phyloP scores from a whole-genome alignment of 345 rosid species.

The Anastatica hierochuntica region DNA sequence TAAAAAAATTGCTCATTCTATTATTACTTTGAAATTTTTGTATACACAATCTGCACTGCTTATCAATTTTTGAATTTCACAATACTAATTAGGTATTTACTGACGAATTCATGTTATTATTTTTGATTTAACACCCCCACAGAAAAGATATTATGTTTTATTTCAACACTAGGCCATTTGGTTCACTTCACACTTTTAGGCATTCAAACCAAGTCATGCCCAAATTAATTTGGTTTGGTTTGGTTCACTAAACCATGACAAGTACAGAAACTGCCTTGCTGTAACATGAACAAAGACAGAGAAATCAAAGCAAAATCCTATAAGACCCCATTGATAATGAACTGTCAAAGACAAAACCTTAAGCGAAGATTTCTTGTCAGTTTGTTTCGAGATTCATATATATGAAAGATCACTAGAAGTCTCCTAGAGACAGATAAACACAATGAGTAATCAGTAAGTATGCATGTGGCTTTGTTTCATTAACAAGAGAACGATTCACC shows the following conservation, averaged over 20 bases:
- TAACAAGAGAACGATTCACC: not conserved
- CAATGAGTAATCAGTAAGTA: not conserved
- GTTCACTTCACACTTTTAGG: too few species aligned
- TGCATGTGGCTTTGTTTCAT: not conserved
- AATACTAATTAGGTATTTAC: too few species aligned
- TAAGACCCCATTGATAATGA: slow-evolving; percentile 20
- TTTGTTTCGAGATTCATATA: slow-evolving; percentile 14
- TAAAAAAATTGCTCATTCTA: too few species aligned
- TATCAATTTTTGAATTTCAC: too few species aligned
- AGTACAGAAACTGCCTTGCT: slow-evolving; percentile 16
- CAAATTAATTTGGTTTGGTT: not conserved
- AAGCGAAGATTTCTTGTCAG: slow-evolving; percentile 16
- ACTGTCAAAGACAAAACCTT: slow-evolving; percentile 24
- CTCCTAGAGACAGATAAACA: slow-evolving; percentile 20
- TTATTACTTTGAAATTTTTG: too few species aligned
- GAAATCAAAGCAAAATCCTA: not conserved
- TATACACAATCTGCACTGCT: too few species aligned
- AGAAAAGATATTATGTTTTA: too few species aligned
- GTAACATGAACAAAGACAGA: slow-evolving; percentile 13
- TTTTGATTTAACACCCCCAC: too few species aligned
- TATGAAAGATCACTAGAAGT: slow-evolving; percentile 16
- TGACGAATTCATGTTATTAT: too few species aligned
- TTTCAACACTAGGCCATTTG: too few species aligned
- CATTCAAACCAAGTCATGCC: too few species aligned
- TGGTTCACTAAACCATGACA: slow-evolving; percentile 15